Evolutionary conservation across 352 stramenopile genomes (phyloP), one percentile per base, ranked within the genome.

Genomic region (Globisporangium echinulatum): DNA sequence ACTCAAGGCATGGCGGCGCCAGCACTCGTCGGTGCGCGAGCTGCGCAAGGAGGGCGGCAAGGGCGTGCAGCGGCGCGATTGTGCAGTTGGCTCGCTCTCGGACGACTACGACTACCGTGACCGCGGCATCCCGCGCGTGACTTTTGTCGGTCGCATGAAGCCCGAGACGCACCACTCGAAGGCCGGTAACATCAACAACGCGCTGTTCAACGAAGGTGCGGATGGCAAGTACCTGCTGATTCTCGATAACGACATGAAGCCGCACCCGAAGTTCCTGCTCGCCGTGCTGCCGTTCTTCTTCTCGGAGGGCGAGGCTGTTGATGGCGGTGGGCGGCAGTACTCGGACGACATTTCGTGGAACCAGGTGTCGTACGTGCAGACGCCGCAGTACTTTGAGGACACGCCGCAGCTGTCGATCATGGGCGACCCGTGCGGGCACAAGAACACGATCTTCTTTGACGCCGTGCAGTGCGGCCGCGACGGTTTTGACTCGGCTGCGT

Each of bases 221-320:
- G 79, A 88, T 49, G 88, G 86, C 70, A 90, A 93, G 66, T 95
- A 96, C 77, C 61, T 95, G 56, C 63, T 96, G 50, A 96, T 96
- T 81, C 63, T 96, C 44, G 88, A 96, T 90, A 95, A 93, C 69
- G 86, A 96, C 75, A 96, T 96, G 86, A 92, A 96, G 73, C 86
- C 86, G 50, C 86, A 96, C 53, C 82, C 82, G 36, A 96, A 93
- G 72, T 93, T 96, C 66, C 61, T 96, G 40, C 70, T 93, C 7
- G 86, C 86, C 0, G 81, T 92, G 36, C 72, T 96, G 13, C 84
- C 86, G 36, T 96, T 96, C 72, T 94, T 96, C 74, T 96, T 96
- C 66, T 92, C 84, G 53, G 86, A 95, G 59, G 86, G 83, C 25
- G 84, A 95, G 58, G 84, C 84, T 13, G 86, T 95, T 4, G 86